These are phyloP conservation scores for Solanum chmielewskii DNA, from an alignment of 257 asterid genomes.

Conservation along the genomic window DNA sequence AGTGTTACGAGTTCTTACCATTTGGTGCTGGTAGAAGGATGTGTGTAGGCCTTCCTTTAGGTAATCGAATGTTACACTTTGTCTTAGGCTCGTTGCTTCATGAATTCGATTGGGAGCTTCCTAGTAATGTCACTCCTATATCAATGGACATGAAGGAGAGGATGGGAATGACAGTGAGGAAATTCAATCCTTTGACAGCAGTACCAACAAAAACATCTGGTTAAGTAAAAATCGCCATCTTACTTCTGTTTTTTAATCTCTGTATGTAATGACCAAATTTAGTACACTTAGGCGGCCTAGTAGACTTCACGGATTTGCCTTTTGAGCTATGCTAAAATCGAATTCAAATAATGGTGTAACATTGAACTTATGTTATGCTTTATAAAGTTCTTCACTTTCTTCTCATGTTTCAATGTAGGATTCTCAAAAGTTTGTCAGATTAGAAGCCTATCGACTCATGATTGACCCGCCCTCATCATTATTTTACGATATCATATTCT, in stretches of 20 bases:
- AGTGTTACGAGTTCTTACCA: conserved; percentile 39
- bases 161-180: conserved; percentile 15
- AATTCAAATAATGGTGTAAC: not conserved
- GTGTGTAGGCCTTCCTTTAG: conserved; percentile 47
- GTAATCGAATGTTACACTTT: conserved; percentile 42
- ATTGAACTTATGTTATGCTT: not conserved
- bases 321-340: not conserved
- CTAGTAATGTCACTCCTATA: not conserved
- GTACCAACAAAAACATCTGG: conserved; percentile 7
- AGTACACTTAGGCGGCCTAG: not conserved
- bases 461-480: not conserved
- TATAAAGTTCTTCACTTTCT: not conserved
- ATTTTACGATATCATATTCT: not conserved
- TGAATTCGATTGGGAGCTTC: conserved; percentile 24
- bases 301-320: not conserved
- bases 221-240: not conserved
- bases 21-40: conserved; percentile 58
- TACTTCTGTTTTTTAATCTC: not conserved
- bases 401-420: not conserved
- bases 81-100: conserved; percentile 16
- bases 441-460: not conserved
- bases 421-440: not conserved
- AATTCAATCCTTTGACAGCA: conserved; percentile 16
- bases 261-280: not conserved
- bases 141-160: conserved; percentile 20